A percentile compares a stretch with the other conserved stretches of the same genome.
phyloP scores from a whole-genome alignment of 306 rosid genomes.

The Geum urbanum region DNA sequence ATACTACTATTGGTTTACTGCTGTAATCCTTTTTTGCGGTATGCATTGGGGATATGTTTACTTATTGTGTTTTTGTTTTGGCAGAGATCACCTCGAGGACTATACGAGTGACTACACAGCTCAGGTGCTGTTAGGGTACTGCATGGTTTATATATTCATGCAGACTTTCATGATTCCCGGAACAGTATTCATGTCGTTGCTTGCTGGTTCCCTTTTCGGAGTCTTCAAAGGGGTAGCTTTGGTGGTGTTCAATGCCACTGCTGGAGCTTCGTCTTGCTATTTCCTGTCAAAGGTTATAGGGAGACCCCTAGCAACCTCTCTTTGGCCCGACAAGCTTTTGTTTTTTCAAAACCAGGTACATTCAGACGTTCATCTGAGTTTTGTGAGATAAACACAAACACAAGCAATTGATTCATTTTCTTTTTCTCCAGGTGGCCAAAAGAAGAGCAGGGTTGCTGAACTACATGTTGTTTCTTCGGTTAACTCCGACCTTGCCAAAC shows the following conservation, averaged over 20 bases:
- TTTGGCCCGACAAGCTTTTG: constrained; percentile 81
- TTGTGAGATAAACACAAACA: not conserved
- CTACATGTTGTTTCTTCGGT: constrained; percentile 91
- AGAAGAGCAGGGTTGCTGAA: constrained; percentile 72
- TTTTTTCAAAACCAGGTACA: constrained; percentile 81
- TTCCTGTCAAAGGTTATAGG: constrained; percentile 87
- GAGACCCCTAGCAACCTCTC: constrained; percentile 66
- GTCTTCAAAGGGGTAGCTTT: constrained; percentile 80
- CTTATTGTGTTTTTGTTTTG: constrained; percentile 15
- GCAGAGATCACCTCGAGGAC: constrained; percentile 88
- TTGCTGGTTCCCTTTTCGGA: constrained; percentile 95
- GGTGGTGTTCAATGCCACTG: constrained; percentile 85
- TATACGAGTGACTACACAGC: constrained; percentile 99
- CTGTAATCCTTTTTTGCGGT: constrained; percentile 16
- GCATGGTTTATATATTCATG: constrained; percentile 93
- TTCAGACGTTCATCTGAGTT: constrained; percentile 5
- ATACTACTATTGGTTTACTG: not conserved
- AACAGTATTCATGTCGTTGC: constrained; percentile 95
- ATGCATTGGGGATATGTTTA: not conserved
- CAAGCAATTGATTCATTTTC: constrained; percentile 12
- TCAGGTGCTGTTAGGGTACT: constrained; percentile 93
- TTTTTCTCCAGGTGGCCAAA: constrained; percentile 68
- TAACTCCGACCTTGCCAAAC: constrained; percentile 93
- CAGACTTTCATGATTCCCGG: constrained; percentile 99
- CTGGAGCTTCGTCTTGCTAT: constrained; percentile 96